A percentile compares a stretch with the other conserved stretches of the same genome.
These are phyloP conservation scores for Fomitopsis palustris DNA, from an alignment of 1,284 basidiomycete genomes.

Conservation along the genomic window DNA sequence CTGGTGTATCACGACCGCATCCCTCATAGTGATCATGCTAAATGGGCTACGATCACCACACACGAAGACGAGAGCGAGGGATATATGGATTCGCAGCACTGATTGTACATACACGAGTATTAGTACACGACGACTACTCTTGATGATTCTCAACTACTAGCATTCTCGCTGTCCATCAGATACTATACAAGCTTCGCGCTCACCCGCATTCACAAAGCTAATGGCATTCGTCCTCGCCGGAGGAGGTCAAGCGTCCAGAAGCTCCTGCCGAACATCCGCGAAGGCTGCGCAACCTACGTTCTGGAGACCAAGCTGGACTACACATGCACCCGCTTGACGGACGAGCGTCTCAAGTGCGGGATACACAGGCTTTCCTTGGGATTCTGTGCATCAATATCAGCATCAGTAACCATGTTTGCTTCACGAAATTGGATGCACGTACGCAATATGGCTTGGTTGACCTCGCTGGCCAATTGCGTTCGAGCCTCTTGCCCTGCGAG, in stretches of 20 bases:
- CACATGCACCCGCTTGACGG: slow-evolving; percentile 62
- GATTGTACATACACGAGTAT: not conserved
- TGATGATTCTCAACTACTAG: not conserved
- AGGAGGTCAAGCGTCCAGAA: slow-evolving; percentile 37
- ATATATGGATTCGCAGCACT: not conserved
- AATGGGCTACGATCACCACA: no score
- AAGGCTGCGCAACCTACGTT: slow-evolving; percentile 76
- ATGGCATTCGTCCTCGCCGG: not conserved
- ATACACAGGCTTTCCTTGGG: slow-evolving; percentile 66
- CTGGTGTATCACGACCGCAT: no score
- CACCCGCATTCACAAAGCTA: not conserved
- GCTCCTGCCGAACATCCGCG: slow-evolving; percentile 71
- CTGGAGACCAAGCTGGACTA: slow-evolving; percentile 63
- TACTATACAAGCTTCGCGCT: not conserved
- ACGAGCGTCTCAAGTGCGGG: slow-evolving; percentile 75
- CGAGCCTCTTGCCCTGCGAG: slow-evolving; percentile 67
- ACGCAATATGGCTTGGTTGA: slow-evolving; percentile 82
- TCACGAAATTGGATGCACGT: slow-evolving; percentile 25
- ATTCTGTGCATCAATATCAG: slow-evolving; percentile 50
- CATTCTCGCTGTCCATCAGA: not conserved
- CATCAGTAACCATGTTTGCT: slow-evolving; percentile 1
- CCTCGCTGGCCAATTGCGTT: slow-evolving; percentile 63
- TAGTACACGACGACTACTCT: not conserved
- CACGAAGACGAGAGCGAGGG: not conserved
- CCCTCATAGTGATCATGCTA: no score